These are phyloP conservation scores for Coniochaeta ligniaria DNA, from an alignment of 2,329 filamentous ascomycete species.

Conservation along the genomic window DNA sequence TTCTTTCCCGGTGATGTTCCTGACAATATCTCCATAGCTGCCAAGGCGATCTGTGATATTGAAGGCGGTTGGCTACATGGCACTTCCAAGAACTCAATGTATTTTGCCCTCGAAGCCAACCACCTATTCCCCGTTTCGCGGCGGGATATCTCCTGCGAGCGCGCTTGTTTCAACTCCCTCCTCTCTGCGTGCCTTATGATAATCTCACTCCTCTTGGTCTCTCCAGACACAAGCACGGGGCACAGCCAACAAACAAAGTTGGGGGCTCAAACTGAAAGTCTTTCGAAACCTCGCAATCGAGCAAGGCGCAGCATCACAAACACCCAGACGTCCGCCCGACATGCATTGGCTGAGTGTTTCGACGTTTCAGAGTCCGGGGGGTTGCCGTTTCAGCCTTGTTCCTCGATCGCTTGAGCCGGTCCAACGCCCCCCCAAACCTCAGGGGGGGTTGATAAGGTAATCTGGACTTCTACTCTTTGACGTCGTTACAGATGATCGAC, in stretches of 20 bases:
- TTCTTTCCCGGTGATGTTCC: too few species aligned
- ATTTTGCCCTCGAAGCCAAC: neutral
- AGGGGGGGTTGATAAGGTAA: neutral
- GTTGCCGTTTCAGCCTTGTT: constrained; percentile 1
- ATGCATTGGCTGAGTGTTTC: neutral
- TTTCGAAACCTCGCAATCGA: neutral
- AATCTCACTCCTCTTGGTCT: too few species aligned
- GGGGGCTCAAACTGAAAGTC: neutral
- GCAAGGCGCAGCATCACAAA: neutral
- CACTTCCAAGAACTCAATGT: neutral
- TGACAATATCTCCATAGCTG: too few species aligned
- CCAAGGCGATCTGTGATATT: neutral
- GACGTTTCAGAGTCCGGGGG: neutral
- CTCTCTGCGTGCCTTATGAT: too few species aligned
- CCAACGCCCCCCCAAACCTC: neutral
- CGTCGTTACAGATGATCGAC: neutral
- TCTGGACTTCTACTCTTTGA: too few species aligned
- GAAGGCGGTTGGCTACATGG: neutral
- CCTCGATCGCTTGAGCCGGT: neutral
- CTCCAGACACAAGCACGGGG: neutral
- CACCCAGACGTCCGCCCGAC: neutral
- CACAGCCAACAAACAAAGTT: neutral
- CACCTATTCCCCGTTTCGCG: neutral
- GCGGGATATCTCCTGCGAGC: too few species aligned
- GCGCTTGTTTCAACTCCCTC: neutral